phyloP scores from a whole-genome alignment of 225 moss, liverwort and hornwort species.

The Pleurozium schreberi region DNA sequence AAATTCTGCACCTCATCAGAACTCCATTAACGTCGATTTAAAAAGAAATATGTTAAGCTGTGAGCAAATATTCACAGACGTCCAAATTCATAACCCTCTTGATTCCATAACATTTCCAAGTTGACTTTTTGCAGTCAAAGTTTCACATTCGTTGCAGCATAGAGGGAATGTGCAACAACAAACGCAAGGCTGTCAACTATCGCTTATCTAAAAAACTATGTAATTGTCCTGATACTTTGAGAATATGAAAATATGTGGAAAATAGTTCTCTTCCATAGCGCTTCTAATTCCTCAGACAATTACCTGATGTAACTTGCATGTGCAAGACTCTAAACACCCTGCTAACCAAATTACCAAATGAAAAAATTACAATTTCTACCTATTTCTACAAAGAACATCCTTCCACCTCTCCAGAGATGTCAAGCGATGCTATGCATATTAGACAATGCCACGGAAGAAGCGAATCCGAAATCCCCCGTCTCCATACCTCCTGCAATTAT shows the following conservation, averaged over 20 bases:
- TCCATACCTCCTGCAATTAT: neutral
- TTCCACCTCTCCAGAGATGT: neutral
- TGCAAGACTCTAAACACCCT: neutral
- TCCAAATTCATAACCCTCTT: neutral
- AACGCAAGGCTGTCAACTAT: neutral
- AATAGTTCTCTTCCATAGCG: neutral
- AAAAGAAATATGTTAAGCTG: neutral
- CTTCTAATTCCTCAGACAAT: neutral
- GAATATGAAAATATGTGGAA: too few species aligned
- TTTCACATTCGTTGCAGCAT: neutral
- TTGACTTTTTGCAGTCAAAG: too few species aligned
- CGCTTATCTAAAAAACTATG: too few species aligned
- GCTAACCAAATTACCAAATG: neutral
- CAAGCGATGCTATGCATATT: neutral
- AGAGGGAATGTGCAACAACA: neutral
- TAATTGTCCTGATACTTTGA: neutral
- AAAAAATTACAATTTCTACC: neutral
- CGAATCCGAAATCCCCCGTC: too few species aligned
- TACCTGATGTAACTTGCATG: neutral
- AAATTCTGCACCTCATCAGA: neutral
- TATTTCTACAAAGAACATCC: neutral
- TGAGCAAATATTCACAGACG: neutral
- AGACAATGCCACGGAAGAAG: neutral
- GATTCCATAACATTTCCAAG: too few species aligned
- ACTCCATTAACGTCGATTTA: too few species aligned